Evolutionary conservation across 768 basidiomycete species (phyloP), one percentile per base, ranked within the genome.

Genomic region (Harrya chromipes): DNA sequence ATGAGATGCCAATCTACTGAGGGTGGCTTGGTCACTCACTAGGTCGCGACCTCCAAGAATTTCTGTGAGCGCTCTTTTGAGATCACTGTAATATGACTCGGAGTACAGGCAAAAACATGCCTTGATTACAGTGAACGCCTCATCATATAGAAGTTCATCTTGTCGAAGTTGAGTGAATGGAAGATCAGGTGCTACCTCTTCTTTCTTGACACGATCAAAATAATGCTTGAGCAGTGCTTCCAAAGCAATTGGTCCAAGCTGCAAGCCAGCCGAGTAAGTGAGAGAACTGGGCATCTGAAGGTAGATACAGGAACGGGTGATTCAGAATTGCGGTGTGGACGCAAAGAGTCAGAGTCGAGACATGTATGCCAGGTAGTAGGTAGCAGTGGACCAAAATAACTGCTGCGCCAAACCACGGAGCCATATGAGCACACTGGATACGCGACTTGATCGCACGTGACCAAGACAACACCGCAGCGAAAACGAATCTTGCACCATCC

Each of bases 151-250:
- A 23, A 94, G 69, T 62, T 93, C 87, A 44, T 90, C 84, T 59
- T 83, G 77, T 58, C 80, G 74, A 48, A 89, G 70, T 33, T 72
- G 71, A 13, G 77, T 78, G 39, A 68, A 70, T 4, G 74, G 69
- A 17, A 72, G 71, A 41, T 66, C 68, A 17, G 72, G 67, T 34
- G 71, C 67, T 10, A 58, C 57, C 21, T 41, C 59, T 49, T 77
- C 74, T 20, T 70, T 72, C 67, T 73, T 81, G 41, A 81, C 65
- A 13, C 82, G 78, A 38, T 86, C 84, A 41, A 94, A 80, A 66
- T 91, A 94, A 63, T 94, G 91, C 64, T 86, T 87, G 61, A 92
- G 75, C n/a, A 92, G 75, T 1, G 87, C 90, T 57, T 84, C 86
- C 19, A 90, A 62, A 29, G 89, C 74, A 46, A 89, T 65, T 4